A percentile compares a stretch with the other conserved stretches of the same genome.
Conservation (phyloP, 129 eudicot genomes). For the Flaveria ramosissima region DNA sequence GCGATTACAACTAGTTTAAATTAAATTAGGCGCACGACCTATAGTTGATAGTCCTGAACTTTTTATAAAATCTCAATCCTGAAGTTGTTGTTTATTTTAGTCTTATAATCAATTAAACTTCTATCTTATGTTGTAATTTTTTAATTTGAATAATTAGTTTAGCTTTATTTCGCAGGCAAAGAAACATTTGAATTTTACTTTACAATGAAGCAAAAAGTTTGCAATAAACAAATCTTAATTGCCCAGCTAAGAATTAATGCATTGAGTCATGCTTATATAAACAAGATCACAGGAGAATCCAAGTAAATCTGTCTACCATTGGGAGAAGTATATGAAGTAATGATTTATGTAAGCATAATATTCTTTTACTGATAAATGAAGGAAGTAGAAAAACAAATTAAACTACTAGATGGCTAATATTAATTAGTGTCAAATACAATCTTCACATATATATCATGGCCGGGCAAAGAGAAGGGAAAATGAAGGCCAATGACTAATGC, state of each 20-base stretch:
- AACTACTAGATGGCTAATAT: conserved; percentile 9
- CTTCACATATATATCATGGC: conserved; percentile 3
- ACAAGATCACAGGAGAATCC: not conserved
- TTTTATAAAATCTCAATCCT: too few relatives aligned
- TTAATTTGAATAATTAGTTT: not conserved
- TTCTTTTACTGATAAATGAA: not conserved
- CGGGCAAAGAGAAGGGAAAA: conserved; percentile 21
- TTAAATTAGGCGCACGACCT: too few relatives aligned
- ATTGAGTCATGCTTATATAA: not conserved
- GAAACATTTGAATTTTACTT: not conserved
- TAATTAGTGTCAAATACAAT: conserved; percentile 32
- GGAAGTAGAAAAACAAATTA: conserved; percentile 22
- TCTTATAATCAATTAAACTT: too few relatives aligned
- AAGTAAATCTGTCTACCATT: not conserved
- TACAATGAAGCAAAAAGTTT: not conserved
- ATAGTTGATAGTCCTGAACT: too few relatives aligned
- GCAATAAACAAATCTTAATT: not conserved
- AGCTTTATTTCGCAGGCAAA: not conserved
- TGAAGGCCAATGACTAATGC: conserved; percentile 4
- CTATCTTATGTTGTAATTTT: not conserved
- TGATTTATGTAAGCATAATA: too few relatives aligned
- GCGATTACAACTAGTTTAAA: too few relatives aligned
- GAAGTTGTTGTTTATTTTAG: too few relatives aligned
- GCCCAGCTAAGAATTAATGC: not conserved
- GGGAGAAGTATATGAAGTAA: too few relatives aligned